phyloP scores from a whole-genome alignment of 441 rosid species.

The Populus hybrid region DNA sequence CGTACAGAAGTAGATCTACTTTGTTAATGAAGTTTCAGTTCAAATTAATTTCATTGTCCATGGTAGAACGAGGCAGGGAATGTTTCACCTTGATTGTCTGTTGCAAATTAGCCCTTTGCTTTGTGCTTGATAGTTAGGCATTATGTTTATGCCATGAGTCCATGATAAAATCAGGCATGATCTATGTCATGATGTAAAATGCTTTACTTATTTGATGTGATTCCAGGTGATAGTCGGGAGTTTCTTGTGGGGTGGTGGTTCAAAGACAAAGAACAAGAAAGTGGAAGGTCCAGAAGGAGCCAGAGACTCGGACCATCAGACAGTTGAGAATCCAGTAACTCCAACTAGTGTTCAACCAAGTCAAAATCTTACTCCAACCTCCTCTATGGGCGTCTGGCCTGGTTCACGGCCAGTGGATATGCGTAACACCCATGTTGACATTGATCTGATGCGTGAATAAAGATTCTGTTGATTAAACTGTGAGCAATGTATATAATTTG shows the following conservation, averaged over 20 bases:
- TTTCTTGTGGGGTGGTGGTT: constrained; percentile 78
- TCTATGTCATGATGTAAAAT: not conserved
- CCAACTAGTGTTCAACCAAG: constrained; percentile 42
- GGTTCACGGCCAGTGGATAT: constrained; percentile 68
- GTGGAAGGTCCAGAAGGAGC: constrained; percentile 48
- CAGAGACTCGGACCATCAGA: constrained; percentile 41
- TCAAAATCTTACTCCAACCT: constrained; percentile 58
- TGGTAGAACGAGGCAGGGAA: not conserved
- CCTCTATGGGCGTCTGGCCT: constrained; percentile 63
- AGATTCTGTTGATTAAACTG: constrained; percentile 8
- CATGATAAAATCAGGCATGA: not conserved
- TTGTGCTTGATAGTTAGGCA: not conserved
- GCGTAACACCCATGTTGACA: constrained; percentile 64
- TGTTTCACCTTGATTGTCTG: not conserved
- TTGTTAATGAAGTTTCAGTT: not conserved
- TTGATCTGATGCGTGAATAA: constrained; percentile 93
- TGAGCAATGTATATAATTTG: constrained; percentile 39
- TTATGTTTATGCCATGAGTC: not conserved
- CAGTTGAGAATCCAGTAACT: constrained; percentile 39
- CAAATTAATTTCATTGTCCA: not conserved
- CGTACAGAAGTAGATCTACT: not conserved
- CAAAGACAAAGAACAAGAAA: constrained; percentile 61
- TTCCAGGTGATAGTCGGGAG: constrained; percentile 83
- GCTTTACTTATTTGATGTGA: constrained; percentile 8
- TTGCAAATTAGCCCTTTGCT: not conserved